Base-by-base conservation (phyloP, 805 yeast genomes). In the Kluyveromyces lactis region DNA sequence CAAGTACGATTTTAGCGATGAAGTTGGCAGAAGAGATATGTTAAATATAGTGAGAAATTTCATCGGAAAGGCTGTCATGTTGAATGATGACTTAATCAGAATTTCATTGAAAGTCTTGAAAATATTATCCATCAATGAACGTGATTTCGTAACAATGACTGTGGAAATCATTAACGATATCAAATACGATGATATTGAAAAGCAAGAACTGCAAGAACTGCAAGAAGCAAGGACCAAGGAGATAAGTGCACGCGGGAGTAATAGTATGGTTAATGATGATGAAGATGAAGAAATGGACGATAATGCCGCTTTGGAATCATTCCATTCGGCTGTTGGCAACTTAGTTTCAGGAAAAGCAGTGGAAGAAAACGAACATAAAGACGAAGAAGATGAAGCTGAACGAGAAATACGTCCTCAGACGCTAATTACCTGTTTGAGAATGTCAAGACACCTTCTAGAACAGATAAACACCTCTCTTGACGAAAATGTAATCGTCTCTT, bases 161-260 rank as follows among this genome's bases (percentile, higher is more conserved):
- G 75, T 82, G n/a, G 97, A 90, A 66, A 75, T 86, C 13, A 78
- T 87, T 28, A 78, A 86, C 31, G 97, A 89, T 66, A 69, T 89
- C 36, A 74, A 86, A 55, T 96, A 87, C 57, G 70, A 78, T 7
- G 73, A 69, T 23, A 56, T 63, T 31, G 73, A 66, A 34, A 60
- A 51, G 26, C 70, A 64, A 37, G 66, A 58, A 42, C 41, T 43
- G 29, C 55, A 43, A 38, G 56, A 54, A 39, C 47, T 45, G 28
- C 38, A 36, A 36, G 23, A 7, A 6, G 43, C 39, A 26, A 36
- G 18, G 36, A 35, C 13, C 32, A 45, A 51, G 56, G 40, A 63
- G 57, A 28, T 72, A 66, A 17, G 33, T 17, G 8, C 13, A 34
- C 15, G 28, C 18, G 13, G 18, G n/a, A 21, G 26, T 6, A 5